phyloP scores from a whole-genome alignment of 768 basidiomycete species.

The Galerina sulciceps region DNA sequence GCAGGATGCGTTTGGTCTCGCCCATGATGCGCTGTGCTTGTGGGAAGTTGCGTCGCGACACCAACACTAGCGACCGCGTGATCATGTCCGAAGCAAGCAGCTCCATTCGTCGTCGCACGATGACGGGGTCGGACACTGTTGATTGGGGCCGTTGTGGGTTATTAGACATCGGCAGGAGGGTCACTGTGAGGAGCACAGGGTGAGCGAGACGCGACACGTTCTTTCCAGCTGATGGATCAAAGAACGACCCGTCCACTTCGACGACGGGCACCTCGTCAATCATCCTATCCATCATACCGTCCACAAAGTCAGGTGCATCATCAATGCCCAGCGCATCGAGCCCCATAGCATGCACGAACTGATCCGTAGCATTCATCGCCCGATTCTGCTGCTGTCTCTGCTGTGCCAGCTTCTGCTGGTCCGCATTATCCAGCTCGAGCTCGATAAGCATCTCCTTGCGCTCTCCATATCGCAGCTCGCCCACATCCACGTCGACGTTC shows the following conservation, averaged over 20 bases:
- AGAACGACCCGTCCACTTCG: constrained; percentile 95
- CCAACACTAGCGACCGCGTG: constrained; percentile 89
- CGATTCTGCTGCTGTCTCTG: constrained; percentile 31
- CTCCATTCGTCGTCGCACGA: constrained; percentile 95
- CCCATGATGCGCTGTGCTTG: constrained; percentile 91
- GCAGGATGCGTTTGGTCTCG: constrained; percentile 91
- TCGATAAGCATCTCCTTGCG: constrained; percentile 97
- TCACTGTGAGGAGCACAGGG: constrained; percentile 94
- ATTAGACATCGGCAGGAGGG: constrained; percentile 69
- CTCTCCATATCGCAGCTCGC: constrained; percentile 95
- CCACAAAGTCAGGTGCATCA: constrained; percentile 74
- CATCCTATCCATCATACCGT: constrained; percentile 95
- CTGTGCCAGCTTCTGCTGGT: constrained; percentile 43
- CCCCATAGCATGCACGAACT: constrained; percentile 86
- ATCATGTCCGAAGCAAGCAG: constrained; percentile 97
- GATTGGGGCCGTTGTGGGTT: constrained; percentile 45
- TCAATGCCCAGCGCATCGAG: constrained; percentile 76
- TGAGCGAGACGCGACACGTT: constrained; percentile 88
- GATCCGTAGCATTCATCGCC: constrained; percentile 81
- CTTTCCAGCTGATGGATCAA: constrained; percentile 85
- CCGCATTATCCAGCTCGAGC: constrained; percentile 86
- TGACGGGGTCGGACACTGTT: constrained; percentile 76
- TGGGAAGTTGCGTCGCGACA: constrained; percentile 86
- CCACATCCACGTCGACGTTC: constrained; percentile 93
- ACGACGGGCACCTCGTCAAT: constrained; percentile 97